Percentiles rank a stretch among this genome's conserved stretches.
Conservation (phyloP, 2,329 filamentous ascomycete genomes). For the Trichoderma sp. region DNA sequence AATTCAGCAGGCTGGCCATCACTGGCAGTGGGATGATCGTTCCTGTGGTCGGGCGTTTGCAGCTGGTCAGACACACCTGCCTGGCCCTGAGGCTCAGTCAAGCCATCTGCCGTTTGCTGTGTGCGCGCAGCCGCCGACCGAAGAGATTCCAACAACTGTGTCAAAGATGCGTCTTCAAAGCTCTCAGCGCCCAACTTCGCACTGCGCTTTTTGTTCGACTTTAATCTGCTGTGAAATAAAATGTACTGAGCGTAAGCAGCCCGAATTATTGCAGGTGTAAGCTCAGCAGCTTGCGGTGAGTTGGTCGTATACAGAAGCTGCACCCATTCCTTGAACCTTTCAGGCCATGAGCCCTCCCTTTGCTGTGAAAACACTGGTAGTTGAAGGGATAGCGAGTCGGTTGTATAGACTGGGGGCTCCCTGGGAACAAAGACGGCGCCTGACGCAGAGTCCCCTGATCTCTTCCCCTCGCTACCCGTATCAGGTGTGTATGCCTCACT, state of each 20-base stretch:
- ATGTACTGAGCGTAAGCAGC: constrained; percentile 41
- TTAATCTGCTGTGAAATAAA: constrained; percentile 38
- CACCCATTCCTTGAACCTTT: constrained; percentile 44
- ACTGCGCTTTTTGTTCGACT: constrained; percentile 39
- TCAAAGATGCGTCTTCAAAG: constrained; percentile 34
- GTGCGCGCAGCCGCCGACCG: constrained; percentile 3
- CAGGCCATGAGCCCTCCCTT: constrained; percentile 41
- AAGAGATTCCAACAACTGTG: constrained; percentile 33
- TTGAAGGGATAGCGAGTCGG: constrained; percentile 34
- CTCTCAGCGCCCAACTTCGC: constrained; percentile 40
- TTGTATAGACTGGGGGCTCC: constrained; percentile 33
- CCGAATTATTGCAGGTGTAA: constrained; percentile 35
- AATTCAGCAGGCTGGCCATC: not conserved
- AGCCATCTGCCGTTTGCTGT: not conserved
- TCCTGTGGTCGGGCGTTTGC: not conserved
- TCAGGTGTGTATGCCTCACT: not conserved
- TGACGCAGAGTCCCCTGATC: not conserved
- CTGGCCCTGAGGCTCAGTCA: not conserved
- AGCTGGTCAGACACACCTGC: not conserved
- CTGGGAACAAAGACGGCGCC: constrained; percentile 32
- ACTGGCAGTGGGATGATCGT: not conserved
- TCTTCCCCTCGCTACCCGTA: not conserved
- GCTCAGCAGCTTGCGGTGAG: constrained; percentile 30
- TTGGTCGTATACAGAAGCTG: constrained; percentile 40
- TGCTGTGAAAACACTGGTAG: constrained; percentile 38